Conservation (phyloP, 192 early-diverging fungal genomes). For the Backusella parvicylindrica region DNA sequence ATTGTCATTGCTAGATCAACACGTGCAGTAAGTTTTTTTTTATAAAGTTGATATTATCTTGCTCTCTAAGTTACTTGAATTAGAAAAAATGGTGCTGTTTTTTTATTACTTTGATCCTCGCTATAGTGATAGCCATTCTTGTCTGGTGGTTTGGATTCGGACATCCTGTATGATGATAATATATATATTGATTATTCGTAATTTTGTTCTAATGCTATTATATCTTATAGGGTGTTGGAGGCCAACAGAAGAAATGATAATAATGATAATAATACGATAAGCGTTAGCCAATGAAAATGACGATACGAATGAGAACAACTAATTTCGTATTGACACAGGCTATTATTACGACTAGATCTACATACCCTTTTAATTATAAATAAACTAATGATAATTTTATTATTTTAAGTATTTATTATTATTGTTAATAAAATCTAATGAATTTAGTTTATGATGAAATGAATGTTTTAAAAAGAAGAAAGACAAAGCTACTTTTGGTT, state of each 20-base stretch:
- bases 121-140: slow-evolving; percentile 36
- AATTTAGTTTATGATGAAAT: neutral
- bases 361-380: slow-evolving; percentile 2
- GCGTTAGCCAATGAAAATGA: neutral
- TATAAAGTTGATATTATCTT: neutral
- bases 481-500: neutral
- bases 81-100: slow-evolving; percentile 45
- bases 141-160: slow-evolving; percentile 40
- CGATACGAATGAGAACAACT: neutral
- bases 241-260: neutral
- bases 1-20: slow-evolving; percentile 29
- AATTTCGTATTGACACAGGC: neutral
- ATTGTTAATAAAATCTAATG: neutral
- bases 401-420: neutral
- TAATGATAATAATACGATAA: neutral
- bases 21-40: slow-evolving; percentile 18
- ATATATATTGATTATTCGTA: neutral
- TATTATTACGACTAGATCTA: neutral
- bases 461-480: neutral
- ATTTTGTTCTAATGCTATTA: neutral
- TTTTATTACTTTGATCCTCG: slow-evolving; percentile 26
- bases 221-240: neutral
- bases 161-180: slow-evolving; percentile 7
- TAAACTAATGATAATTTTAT: neutral
- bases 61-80: neutral